phyloP scores from a whole-genome alignment of 1,284 basidiomycete species.

The Xerocomus nothofagi region DNA sequence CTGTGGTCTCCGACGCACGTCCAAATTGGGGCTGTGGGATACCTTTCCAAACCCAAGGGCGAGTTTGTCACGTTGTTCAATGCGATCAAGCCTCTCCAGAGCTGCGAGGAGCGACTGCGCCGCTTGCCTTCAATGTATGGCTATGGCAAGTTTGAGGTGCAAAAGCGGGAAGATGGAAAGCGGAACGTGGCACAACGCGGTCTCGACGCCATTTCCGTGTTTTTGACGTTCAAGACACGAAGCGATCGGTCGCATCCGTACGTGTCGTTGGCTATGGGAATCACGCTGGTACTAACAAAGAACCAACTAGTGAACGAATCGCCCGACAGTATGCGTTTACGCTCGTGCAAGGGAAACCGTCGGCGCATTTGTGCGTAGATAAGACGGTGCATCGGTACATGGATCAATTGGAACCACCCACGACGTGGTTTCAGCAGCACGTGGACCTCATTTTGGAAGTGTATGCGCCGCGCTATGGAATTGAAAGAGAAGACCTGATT shows the following conservation, averaged over 20 bases:
- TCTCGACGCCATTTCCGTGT: conserved; percentile 55
- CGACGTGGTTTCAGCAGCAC: conserved; percentile 70
- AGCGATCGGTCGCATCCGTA: conserved; percentile 40
- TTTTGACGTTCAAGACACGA: conserved; percentile 45
- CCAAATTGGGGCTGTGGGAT: conserved; percentile 69
- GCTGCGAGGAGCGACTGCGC: conserved; percentile 33
- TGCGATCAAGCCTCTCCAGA: conserved; percentile 50
- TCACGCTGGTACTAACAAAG: conserved; percentile 9
- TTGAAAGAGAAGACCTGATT: conserved; percentile 69
- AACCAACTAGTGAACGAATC: conserved; percentile 42
- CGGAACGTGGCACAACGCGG: conserved; percentile 54
- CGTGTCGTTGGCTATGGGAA: conserved; percentile 10
- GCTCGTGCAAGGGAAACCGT: conserved; percentile 61
- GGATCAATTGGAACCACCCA: conserved; percentile 57
- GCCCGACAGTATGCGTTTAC: conserved; percentile 58
- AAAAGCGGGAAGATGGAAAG: conserved; percentile 49
- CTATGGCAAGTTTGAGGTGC: conserved; percentile 52
- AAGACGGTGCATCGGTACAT: conserved; percentile 68
- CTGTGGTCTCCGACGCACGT: conserved; percentile 67
- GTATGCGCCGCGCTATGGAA: conserved; percentile 52
- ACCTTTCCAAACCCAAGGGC: conserved; percentile 60
- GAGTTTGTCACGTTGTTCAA: conserved; percentile 71
- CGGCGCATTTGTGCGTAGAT: conserved; percentile 67
- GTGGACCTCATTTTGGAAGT: conserved; percentile 60
- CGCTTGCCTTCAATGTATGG: conserved; percentile 52